A percentile compares a stretch with the other conserved stretches of the same genome.
Conservation (phyloP, 176 grass and related monocot genomes). For the Oryza longistaminata region DNA sequence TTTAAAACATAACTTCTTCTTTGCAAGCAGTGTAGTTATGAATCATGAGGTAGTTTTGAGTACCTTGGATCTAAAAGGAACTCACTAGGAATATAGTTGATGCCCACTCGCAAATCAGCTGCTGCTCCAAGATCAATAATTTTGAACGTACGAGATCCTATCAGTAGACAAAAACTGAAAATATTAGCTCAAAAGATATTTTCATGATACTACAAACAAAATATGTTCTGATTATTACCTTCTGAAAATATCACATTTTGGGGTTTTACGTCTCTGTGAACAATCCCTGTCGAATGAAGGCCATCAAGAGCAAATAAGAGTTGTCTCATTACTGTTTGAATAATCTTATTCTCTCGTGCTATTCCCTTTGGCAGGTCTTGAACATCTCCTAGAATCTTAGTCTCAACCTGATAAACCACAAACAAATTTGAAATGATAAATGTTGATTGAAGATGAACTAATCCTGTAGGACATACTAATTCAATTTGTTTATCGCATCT, state of each 20-base stretch:
- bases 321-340: slow-evolving; percentile 96
- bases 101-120: slow-evolving; percentile 91
- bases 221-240: slow-evolving; percentile 48
- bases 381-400: slow-evolving; percentile 88
- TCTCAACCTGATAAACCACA: slow-evolving; percentile 67
- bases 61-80: slow-evolving; percentile 99
- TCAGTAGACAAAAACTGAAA: slow-evolving; percentile 28
- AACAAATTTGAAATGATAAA: neutral
- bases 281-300: slow-evolving; percentile 95
- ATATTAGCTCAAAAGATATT: slow-evolving; percentile 15
- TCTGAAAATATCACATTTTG: slow-evolving; percentile 99
- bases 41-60: slow-evolving; percentile 21
- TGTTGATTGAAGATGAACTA: slow-evolving; percentile 7
- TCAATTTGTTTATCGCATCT: neutral
- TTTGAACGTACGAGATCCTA: slow-evolving; percentile 83
- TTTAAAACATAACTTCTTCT: neutral
- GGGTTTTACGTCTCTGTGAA: slow-evolving; percentile 98
- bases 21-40: neutral
- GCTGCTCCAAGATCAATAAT: slow-evolving; percentile 99
- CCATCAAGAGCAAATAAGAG: slow-evolving; percentile 95
- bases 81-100: slow-evolving; percentile 98
- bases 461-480: neutral
- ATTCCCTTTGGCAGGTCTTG: slow-evolving; percentile 85
- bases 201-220: neutral
- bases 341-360: slow-evolving; percentile 88